Conservation (phyloP, 2,329 filamentous ascomycete genomes). For the Hirsutella rhossiliensis region DNA sequence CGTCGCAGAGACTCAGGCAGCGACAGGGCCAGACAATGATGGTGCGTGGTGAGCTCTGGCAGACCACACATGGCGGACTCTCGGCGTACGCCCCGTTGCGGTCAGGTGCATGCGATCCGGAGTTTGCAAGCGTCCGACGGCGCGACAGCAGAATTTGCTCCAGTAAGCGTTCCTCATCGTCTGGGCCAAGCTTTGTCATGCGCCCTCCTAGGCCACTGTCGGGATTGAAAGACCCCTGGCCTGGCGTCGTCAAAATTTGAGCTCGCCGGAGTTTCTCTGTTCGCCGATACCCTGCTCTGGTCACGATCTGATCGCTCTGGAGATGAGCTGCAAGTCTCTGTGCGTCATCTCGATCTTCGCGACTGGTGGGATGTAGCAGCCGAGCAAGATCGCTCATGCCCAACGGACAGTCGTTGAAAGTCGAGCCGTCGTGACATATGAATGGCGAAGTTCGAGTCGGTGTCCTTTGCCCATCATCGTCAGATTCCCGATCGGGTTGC, state of each 20-base stretch:
- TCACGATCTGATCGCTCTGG: slow-evolving; percentile 58
- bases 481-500: slow-evolving; percentile 34
- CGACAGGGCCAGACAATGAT: slow-evolving; percentile 96
- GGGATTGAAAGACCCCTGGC: slow-evolving; percentile 5
- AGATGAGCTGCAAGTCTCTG: slow-evolving; percentile 72
- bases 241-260: slow-evolving; percentile 37
- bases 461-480: slow-evolving; percentile 48
- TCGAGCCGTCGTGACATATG: slow-evolving; percentile 38
- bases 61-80: slow-evolving; percentile 84
- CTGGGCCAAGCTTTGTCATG: slow-evolving; percentile 37
- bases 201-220: slow-evolving; percentile 8
- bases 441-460: slow-evolving; percentile 56
- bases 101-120: background rate
- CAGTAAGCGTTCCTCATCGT: slow-evolving; percentile 48
- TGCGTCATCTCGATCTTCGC: slow-evolving; percentile 71
- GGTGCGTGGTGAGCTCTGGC: slow-evolving; percentile 72
- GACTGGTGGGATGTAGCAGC: slow-evolving; percentile 67
- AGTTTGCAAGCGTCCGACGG: slow-evolving; percentile 17
- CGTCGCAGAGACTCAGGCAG: slow-evolving; percentile 87
- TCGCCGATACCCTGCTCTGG: slow-evolving; percentile 63
- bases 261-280: slow-evolving; percentile 58
- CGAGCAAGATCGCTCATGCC: slow-evolving; percentile 60
- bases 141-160: slow-evolving; percentile 48
- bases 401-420: slow-evolving; percentile 49
- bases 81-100: slow-evolving; percentile 43